Evolutionary conservation across 345 rosid species (phyloP).

Genomic region (Citrus cavaleriei): DNA sequence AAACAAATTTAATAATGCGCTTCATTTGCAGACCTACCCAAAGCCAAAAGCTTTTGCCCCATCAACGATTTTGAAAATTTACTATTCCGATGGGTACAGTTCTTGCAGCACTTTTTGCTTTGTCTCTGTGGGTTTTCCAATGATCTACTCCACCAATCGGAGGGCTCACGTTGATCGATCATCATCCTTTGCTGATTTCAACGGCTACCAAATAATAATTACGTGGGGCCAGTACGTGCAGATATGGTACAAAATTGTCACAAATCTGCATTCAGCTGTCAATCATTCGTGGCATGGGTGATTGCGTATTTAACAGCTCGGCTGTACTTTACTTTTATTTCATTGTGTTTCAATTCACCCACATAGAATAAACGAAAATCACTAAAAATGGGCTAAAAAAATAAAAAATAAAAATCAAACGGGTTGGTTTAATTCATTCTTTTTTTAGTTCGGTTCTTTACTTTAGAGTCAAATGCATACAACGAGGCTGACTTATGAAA

Average conservation of each 20-base stretch:
- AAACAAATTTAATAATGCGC: background rate
- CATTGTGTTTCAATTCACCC: background rate
- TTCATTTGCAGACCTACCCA: background rate
- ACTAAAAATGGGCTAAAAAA: no score
- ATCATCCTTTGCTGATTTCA: background rate
- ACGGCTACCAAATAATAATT: background rate
- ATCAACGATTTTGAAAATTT: background rate
- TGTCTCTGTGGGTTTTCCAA: background rate
- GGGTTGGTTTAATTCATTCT: no score
- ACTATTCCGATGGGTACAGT: no score
- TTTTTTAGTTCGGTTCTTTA: no score
- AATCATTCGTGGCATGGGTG: background rate
- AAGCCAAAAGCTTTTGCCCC: background rate
- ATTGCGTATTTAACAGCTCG: background rate
- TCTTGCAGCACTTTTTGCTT: background rate
- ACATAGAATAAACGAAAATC: no score
- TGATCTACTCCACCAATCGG: background rate
- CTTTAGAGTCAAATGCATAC: no score
- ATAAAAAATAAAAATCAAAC: no score
- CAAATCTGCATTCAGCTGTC: background rate
- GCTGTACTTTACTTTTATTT: background rate
- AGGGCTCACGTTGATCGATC: background rate
- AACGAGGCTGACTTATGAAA: no score
- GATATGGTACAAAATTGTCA: no score
- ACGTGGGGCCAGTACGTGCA: background rate